Evolutionary conservation across 106 monocot genomes (phyloP).

Genomic region (Allium sativum): DNA sequence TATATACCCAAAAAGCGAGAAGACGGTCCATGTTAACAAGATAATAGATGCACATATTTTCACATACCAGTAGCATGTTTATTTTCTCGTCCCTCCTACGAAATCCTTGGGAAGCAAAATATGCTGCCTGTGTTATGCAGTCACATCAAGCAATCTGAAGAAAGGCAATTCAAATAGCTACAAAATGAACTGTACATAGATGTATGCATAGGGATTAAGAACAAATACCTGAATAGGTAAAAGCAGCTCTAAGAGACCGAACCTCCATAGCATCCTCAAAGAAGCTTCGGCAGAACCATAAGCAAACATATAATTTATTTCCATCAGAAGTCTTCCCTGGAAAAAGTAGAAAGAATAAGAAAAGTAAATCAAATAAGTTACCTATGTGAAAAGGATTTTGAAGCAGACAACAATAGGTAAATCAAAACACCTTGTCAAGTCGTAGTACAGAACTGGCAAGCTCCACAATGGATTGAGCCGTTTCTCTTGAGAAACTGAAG

Average conservation of each 20-base stretch:
- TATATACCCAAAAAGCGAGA: no score
- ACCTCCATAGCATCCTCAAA: slow-evolving; percentile 88
- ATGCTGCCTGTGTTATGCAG: slow-evolving; percentile 67
- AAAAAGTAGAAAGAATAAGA: slow-evolving; percentile 3
- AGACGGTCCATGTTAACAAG: no score
- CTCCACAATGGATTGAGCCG: slow-evolving; percentile 63
- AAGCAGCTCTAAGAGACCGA: slow-evolving; percentile 83
- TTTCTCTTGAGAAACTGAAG: slow-evolving; percentile 80
- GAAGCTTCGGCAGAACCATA: slow-evolving; percentile 91
- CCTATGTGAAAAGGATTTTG: no score
- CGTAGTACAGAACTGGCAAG: slow-evolving; percentile 49
- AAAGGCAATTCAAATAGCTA: slow-evolving; percentile 8
- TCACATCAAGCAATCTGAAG: slow-evolving; percentile 19
- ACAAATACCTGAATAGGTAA: slow-evolving; percentile 71
- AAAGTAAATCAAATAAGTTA: neutral
- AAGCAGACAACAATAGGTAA: neutral
- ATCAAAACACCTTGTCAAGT: slow-evolving; percentile 68
- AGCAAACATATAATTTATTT: slow-evolving; percentile 97
- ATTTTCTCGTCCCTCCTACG: slow-evolving; percentile 62
- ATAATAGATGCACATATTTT: neutral
- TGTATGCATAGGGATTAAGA: neutral
- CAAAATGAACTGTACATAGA: slow-evolving; percentile 4
- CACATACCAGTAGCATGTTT: slow-evolving; percentile 86
- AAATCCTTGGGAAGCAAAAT: slow-evolving; percentile 86
- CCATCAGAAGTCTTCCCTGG: slow-evolving; percentile 84